phyloP scores from a whole-genome alignment of 106 monocot genomes.

The Chionographis japonica region DNA sequence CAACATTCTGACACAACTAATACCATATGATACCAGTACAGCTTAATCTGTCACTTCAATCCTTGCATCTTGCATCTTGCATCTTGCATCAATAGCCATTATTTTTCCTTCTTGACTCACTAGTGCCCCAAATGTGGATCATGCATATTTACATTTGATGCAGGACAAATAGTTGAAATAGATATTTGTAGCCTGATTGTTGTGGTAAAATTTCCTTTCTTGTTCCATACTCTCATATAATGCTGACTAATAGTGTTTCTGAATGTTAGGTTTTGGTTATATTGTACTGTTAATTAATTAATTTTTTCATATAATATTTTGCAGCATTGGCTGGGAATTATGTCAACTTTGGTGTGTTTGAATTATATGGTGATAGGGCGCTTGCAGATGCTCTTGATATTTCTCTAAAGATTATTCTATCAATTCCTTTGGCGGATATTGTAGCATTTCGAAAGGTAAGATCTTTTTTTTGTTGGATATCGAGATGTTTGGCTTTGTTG shows the following conservation, averaged over 20 bases:
- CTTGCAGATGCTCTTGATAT: constrained; percentile 98
- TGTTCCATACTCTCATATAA: neutral
- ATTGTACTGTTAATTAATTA: neutral
- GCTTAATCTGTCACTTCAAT: too few relatives aligned
- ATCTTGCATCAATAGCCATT: too few relatives aligned
- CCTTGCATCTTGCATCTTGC: too few relatives aligned
- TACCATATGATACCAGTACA: too few relatives aligned
- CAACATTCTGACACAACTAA: too few relatives aligned
- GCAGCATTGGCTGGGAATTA: constrained; percentile 88
- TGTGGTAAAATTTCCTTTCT: too few relatives aligned
- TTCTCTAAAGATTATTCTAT: constrained; percentile 85
- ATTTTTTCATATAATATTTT: neutral
- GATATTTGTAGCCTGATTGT: too few relatives aligned
- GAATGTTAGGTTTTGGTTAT: constrained; percentile 1
- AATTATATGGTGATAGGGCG: constrained; percentile 93
- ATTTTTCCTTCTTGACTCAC: too few relatives aligned
- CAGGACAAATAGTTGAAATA: too few relatives aligned
- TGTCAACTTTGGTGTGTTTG: constrained; percentile 98
- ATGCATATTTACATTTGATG: too few relatives aligned
- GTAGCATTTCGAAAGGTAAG: constrained; percentile 85
- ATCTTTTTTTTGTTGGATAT: neutral
- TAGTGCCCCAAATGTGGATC: too few relatives aligned
- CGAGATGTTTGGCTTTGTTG: neutral
- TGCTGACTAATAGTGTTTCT: neutral
- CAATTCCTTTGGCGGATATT: constrained; percentile 81